A percentile compares a stretch with the other conserved stretches of the same genome.
Conservation (phyloP, 2,329 filamentous ascomycete genomes). For the Alternaria solani region DNA sequence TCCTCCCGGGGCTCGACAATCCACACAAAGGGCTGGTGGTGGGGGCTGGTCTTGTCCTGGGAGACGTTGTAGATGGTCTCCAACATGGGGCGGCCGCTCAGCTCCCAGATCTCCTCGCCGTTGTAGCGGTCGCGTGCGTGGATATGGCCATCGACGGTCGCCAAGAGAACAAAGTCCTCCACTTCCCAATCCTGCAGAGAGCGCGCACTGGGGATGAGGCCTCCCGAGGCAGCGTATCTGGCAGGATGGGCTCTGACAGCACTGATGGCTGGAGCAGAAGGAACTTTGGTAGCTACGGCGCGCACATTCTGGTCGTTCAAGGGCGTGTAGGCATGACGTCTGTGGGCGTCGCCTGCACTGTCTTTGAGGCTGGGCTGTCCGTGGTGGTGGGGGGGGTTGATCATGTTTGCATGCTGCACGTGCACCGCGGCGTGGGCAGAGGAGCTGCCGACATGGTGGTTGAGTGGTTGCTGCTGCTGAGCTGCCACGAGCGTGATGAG, state of each 20-base stretch:
- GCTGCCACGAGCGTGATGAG: constrained; percentile 49
- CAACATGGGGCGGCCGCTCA: constrained; percentile 87
- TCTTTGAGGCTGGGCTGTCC: constrained; percentile 17
- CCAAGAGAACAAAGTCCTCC: constrained; percentile 99
- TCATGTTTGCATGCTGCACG: constrained; percentile 30
- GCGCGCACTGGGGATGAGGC: constrained; percentile 78
- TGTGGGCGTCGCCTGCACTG: constrained; percentile 27
- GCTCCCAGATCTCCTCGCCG: constrained; percentile 83
- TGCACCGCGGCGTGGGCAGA: constrained; percentile 40
- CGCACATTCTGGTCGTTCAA: constrained; percentile 72
- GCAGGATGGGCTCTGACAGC: constrained; percentile 95
- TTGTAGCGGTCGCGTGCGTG: constrained; percentile 90
- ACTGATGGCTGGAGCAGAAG: constrained; percentile 80
- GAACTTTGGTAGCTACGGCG: constrained; percentile 86
- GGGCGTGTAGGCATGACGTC: constrained; percentile 37
- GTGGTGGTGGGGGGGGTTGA: constrained; percentile 12
- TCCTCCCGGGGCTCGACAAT: constrained; percentile 91
- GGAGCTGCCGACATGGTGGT: constrained; percentile 31
- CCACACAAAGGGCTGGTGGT: constrained; percentile 89
- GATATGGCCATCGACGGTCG: constrained; percentile 98
- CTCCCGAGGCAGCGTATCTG: constrained; percentile 57
- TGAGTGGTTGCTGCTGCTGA: constrained; percentile 53
- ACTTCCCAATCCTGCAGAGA: constrained; percentile 99
- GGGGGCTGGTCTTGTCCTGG: constrained; percentile 37
- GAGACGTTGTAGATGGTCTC: constrained; percentile 80